Evolutionary conservation across 768 basidiomycete genomes (phyloP).

Genomic region (Roridomyces roridus): DNA sequence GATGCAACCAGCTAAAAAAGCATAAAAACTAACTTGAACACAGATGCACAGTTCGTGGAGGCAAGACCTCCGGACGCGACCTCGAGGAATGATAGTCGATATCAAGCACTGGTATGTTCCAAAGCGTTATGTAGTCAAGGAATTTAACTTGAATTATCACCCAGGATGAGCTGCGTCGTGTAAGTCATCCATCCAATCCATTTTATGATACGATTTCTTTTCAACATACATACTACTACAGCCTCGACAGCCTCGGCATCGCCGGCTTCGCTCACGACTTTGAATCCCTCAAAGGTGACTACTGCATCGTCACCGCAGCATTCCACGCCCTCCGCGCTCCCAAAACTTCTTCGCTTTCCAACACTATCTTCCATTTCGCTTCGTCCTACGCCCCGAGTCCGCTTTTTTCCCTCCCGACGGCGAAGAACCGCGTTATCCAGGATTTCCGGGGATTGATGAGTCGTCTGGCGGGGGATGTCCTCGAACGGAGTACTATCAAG

Average conservation of each 20-base stretch:
- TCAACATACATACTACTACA: constrained; percentile 8
- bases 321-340: constrained; percentile 16
- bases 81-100: constrained; percentile 21
- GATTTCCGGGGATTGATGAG: constrained; percentile 4
- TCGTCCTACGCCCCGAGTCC: neutral
- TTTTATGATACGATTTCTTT: too few relatives aligned
- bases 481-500: neutral
- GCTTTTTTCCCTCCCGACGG: constrained; percentile 1
- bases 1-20: neutral
- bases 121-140: neutral
- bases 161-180: constrained; percentile 25
- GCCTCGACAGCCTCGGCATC: constrained; percentile 40
- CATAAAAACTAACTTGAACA: neutral
- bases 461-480: constrained; percentile 5
- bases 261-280: constrained; percentile 46
- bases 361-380: constrained; percentile 12
- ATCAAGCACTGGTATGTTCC: constrained; percentile 18
- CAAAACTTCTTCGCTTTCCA: neutral
- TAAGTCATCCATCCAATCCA: too few relatives aligned
- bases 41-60: constrained; percentile 12
- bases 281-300: constrained; percentile 38
- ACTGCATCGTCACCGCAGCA: constrained; percentile 31
- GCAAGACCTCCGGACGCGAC: constrained; percentile 9
- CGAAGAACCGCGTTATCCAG: constrained; percentile 15
- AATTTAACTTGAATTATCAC: neutral